A percentile compares a stretch with the other conserved stretches of the same genome.
Evolutionary conservation across 176 grass and related monocot genomes (phyloP).

Genomic region (Olyra latifolia): DNA sequence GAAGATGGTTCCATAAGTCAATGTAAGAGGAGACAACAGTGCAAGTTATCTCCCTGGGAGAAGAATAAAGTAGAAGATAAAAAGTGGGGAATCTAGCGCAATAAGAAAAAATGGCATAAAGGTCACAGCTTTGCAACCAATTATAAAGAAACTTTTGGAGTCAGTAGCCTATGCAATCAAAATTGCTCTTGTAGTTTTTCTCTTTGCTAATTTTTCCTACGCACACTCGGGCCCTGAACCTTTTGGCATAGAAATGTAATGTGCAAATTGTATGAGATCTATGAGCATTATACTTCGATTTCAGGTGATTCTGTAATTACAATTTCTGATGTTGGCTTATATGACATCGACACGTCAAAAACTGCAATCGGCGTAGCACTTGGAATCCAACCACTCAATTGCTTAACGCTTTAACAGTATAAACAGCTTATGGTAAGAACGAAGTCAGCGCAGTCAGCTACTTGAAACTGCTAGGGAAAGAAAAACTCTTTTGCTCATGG

Average conservation of each 20-base stretch:
- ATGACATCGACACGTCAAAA: too few relatives aligned
- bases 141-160: background rate
- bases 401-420: background rate
- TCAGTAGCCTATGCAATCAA: background rate
- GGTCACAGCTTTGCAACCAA: background rate
- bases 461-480: background rate
- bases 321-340: background rate
- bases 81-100: background rate
- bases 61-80: conserved; percentile 22
- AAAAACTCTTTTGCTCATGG: background rate
- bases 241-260: background rate
- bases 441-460: background rate
- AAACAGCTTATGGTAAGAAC: background rate
- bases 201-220: background rate
- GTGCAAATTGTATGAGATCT: background rate
- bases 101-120: background rate
- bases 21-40: background rate
- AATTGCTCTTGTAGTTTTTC: background rate
- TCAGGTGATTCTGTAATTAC: background rate
- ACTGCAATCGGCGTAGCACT: background rate
- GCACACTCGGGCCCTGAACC: background rate
- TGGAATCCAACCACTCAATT: background rate
- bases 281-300: background rate
- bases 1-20: conserved; percentile 3
- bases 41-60: background rate